Percentiles rank a stretch among this genome's conserved stretches.
Conservation (phyloP, 1,139 yeast genomes). For the Martiniozyma asiatica region DNA sequence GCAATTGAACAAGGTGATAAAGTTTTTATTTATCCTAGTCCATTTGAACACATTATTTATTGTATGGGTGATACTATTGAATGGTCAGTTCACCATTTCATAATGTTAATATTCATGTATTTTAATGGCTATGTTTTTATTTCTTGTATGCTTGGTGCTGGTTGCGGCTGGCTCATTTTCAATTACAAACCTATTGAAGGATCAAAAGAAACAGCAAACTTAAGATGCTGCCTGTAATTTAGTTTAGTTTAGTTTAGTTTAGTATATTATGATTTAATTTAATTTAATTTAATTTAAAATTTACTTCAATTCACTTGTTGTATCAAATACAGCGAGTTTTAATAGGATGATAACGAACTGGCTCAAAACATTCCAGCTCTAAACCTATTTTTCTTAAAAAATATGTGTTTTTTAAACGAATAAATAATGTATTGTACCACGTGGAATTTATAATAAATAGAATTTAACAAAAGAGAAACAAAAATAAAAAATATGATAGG, state of each 20-base stretch:
- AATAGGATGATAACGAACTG: no score
- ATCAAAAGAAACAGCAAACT: conserved; percentile 7
- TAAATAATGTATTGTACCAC: no score
- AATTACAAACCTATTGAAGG: conserved; percentile 28
- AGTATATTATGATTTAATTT: no score
- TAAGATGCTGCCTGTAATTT: conserved; percentile 12
- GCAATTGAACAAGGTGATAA: conserved; percentile 10
- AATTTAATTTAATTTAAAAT: no score
- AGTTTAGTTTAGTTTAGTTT: no score
- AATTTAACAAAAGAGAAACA: neutral
- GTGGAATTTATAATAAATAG: no score
- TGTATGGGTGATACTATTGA: conserved; percentile 40
- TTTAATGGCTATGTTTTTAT: conserved; percentile 59
- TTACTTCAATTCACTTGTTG: no score
- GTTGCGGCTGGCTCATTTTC: conserved; percentile 44
- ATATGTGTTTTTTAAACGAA: no score
- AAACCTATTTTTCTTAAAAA: no score
- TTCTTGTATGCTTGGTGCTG: conserved; percentile 53
- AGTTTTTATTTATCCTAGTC: conserved; percentile 26
- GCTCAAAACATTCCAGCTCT: no score
- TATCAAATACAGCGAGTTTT: no score
- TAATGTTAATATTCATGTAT: conserved; percentile 64
- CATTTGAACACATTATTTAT: conserved; percentile 38
- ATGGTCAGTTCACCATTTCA: conserved; percentile 51
- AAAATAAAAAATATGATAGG: neutral